Conservation (phyloP, 208 protist species). For the Naegleria gruberi region DNA sequence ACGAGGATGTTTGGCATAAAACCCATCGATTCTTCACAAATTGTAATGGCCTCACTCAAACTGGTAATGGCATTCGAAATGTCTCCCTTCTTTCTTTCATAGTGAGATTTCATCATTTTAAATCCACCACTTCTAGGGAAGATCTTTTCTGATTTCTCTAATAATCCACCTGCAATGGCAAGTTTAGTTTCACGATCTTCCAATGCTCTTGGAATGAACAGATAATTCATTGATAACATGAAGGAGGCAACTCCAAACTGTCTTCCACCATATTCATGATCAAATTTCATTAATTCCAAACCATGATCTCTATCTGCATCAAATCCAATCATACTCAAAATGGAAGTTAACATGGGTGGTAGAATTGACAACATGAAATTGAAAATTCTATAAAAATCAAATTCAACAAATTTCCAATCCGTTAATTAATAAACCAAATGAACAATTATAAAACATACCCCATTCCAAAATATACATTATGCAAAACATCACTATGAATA, state of each 20-base stretch:
- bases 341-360: not conserved
- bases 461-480: too few relatives aligned
- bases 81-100: not conserved
- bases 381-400: not conserved
- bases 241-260: not conserved
- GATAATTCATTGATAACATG: not conserved
- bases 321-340: not conserved
- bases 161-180: not conserved
- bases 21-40: not conserved
- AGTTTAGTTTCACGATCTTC: not conserved
- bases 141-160: not conserved
- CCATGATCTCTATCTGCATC: not conserved
- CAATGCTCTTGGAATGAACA: not conserved
- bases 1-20: not conserved
- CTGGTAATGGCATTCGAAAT: not conserved
- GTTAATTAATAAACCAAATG: too few relatives aligned
- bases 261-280: not conserved
- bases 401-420: too few relatives aligned
- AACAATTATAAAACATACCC: too few relatives aligned
- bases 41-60: not conserved
- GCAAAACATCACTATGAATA: not conserved
- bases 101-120: not conserved
- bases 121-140: not conserved
- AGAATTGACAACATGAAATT: not conserved
- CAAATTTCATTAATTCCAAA: not conserved